A percentile compares a stretch with the other conserved stretches of the same genome.
Evolutionary conservation across 345 rosid genomes (phyloP).

Genomic region (Aquilaria yunnanensis): DNA sequence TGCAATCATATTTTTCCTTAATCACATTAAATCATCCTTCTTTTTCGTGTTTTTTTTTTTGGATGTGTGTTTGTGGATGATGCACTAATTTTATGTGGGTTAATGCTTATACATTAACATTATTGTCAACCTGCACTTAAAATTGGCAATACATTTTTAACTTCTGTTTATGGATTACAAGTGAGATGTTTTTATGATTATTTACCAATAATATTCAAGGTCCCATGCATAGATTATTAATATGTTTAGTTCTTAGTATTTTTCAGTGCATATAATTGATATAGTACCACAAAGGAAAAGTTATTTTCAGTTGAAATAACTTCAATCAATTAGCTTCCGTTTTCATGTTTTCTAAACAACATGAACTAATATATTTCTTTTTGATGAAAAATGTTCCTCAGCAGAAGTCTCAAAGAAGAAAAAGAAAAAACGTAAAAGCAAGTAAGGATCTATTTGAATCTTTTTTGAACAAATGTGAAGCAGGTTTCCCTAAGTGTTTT

Average conservation of each 20-base stretch:
- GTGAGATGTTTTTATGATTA: too few species aligned
- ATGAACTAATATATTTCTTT: conserved; percentile 9
- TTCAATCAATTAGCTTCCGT: neutral
- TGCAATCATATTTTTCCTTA: too few species aligned
- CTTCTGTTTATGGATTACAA: too few species aligned
- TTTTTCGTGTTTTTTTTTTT: too few species aligned
- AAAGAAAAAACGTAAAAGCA: conserved; percentile 96
- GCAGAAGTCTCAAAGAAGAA: conserved; percentile 80
- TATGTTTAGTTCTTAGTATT: neutral
- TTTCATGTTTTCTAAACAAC: neutral
- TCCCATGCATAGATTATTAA: too few species aligned
- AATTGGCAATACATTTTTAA: too few species aligned
- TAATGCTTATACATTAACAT: too few species aligned
- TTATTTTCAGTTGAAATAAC: neutral
- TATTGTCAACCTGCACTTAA: too few species aligned
- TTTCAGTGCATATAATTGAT: neutral
- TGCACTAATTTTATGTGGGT: too few species aligned
- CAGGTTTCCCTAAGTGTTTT: neutral
- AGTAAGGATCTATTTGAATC: conserved; percentile 40
- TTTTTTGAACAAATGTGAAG: neutral
- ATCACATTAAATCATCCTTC: too few species aligned
- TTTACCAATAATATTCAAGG: neutral
- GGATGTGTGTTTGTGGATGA: too few species aligned
- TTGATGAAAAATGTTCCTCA: neutral
- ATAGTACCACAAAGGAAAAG: neutral